Evolutionary conservation across 495 filamentous ascomycete genomes (phyloP).

Genomic region (Ramalina peruviana): DNA sequence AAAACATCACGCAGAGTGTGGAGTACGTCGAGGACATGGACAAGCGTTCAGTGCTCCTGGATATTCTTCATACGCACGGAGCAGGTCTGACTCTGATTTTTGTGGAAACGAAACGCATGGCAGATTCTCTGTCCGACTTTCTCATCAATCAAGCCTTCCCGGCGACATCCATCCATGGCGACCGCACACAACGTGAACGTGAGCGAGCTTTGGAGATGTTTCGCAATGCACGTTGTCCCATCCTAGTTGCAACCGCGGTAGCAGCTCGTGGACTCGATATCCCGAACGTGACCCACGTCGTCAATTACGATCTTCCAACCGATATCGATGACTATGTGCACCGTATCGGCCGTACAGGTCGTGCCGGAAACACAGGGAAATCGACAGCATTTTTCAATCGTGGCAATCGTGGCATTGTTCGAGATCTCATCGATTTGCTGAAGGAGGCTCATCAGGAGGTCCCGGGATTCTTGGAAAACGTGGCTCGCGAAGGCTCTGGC

Average conservation of each 20-base stretch:
- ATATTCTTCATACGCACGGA: conserved; percentile 91
- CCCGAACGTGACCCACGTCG: conserved; percentile 93
- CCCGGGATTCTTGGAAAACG: conserved; percentile 83
- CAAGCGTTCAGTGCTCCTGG: conserved; percentile 93
- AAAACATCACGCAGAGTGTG: conserved; percentile 98
- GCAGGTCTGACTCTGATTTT: conserved; percentile 91
- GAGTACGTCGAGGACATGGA: conserved; percentile 95
- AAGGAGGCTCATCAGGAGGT: conserved; percentile 98
- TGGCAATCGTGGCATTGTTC: conserved; percentile 91
- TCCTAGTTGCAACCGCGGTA: conserved; percentile 92
- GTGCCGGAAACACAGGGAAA: conserved; percentile 97
- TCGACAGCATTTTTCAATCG: conserved; percentile 99
- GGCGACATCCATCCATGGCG: conserved; percentile 96
- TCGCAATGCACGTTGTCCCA: conserved; percentile 87
- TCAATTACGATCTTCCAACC: conserved; percentile 98
- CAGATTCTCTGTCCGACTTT: conserved; percentile 92
- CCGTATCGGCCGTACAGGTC: conserved; percentile 98
- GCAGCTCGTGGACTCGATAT: conserved; percentile 94
- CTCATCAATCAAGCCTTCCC: conserved; percentile 96
- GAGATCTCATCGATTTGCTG: conserved; percentile 85
- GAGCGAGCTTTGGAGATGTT: conserved; percentile 95
- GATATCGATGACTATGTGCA: conserved; percentile 99
- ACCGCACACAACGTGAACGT: conserved; percentile 96
- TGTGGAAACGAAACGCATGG: conserved; percentile 99
- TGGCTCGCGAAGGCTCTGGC: conserved; percentile 82